Evolutionary conservation across 1,139 yeast species (phyloP).

Genomic region (Kodamaea alishanica): DNA sequence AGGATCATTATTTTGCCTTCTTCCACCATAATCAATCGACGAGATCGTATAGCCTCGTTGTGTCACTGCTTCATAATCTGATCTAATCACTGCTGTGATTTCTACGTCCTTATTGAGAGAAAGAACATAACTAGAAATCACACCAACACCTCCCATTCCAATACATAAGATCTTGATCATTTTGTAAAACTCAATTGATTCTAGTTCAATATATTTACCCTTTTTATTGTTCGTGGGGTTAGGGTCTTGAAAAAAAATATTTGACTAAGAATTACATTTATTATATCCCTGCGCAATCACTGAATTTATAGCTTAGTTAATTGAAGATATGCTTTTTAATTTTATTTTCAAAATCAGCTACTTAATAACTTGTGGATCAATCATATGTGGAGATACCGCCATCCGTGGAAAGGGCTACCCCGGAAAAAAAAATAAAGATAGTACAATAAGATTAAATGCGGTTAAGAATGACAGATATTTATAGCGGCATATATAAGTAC

Average conservation of each 20-base stretch:
- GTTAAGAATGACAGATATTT: too few relatives aligned
- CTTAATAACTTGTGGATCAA: too few relatives aligned
- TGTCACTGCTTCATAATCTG: conserved; percentile 28
- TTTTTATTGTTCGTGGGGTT: background rate
- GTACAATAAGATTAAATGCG: too few relatives aligned
- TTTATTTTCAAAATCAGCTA: too few relatives aligned
- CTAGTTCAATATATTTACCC: background rate
- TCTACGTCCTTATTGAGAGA: conserved; percentile 37
- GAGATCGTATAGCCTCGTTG: conserved; percentile 28
- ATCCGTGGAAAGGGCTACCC: too few relatives aligned
- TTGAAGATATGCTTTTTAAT: too few relatives aligned
- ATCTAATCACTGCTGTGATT: conserved; percentile 31
- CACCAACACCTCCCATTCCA: conserved; percentile 76
- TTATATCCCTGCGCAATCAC: too few relatives aligned
- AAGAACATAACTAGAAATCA: conserved; percentile 61
- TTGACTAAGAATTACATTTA: background rate
- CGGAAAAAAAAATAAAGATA: too few relatives aligned
- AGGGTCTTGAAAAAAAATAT: background rate
- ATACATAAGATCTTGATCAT: conserved; percentile 46
- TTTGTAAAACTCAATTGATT: background rate
- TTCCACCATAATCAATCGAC: conserved; percentile 25
- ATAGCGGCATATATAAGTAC: too few relatives aligned
- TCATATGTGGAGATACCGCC: too few relatives aligned
- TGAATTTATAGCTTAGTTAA: too few relatives aligned
- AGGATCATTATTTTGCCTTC: conserved; percentile 14